Evolutionary conservation across 2,329 filamentous ascomycete genomes (phyloP).

Genomic region (Aureobasidium sp.): DNA sequence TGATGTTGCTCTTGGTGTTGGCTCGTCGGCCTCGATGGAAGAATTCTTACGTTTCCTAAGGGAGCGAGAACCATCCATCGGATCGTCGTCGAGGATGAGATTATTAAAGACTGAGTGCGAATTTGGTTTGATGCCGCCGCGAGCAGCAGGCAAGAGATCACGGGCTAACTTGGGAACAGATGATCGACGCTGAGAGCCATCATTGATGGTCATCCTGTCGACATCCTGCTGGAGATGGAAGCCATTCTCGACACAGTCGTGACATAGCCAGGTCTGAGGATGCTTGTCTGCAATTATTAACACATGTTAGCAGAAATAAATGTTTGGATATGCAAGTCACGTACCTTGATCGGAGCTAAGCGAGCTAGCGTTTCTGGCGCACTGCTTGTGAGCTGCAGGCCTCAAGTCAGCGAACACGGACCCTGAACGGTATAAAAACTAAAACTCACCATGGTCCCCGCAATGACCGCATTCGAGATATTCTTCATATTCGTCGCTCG

Average conservation of each 20-base stretch:
- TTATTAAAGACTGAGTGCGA: conserved; percentile 74
- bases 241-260: conserved; percentile 48
- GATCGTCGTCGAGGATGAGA: conserved; percentile 63
- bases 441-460: conserved; percentile 69
- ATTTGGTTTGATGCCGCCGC: conserved; percentile 57
- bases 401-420: conserved; percentile 36
- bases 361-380: conserved; percentile 65
- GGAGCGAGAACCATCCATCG: conserved; percentile 68
- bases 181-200: conserved; percentile 46
- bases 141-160: conserved; percentile 64
- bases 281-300: conserved; percentile 36
- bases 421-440: conserved; percentile 36
- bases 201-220: conserved; percentile 34
- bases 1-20: conserved; percentile 29
- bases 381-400: conserved; percentile 77
- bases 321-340: conserved; percentile 21
- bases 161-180: conserved; percentile 58
- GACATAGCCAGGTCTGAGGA: conserved; percentile 56
- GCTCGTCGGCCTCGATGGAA: conserved; percentile 53
- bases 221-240: conserved; percentile 38
- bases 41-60: conserved; percentile 81
- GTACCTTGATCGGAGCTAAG: conserved; percentile 58
- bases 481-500: conserved; percentile 71
- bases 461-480: conserved; percentile 72
- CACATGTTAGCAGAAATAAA: conserved; percentile 14